Evolutionary conservation across 2,329 filamentous ascomycete species (phyloP), one percentile per base, ranked within the genome.

Genomic region (Cytospora piceae): DNA sequence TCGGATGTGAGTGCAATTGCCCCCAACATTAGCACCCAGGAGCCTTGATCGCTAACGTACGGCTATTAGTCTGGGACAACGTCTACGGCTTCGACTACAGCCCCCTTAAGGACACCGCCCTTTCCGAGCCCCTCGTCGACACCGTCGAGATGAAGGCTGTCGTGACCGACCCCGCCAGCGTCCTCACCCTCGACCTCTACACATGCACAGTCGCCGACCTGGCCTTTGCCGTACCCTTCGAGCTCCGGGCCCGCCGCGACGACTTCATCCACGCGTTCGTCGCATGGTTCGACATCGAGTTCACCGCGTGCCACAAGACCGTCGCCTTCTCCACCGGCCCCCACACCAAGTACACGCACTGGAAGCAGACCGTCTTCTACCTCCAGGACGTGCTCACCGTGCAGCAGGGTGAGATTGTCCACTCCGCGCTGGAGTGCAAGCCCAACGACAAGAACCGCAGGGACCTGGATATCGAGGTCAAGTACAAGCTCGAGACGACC

Each of bases 341-440:
- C 32, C 95, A 98, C 81, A 96, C 94, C 73, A 98, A 97, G 82
- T 98, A 98, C 82, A 99, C 95, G 22, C 95, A 99, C 85, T 99
- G 95, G 95, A 99, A 99, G 83, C 95, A 99, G 84, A 99, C 95
- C 15, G 95, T 99, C 69, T 98, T 99, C 82, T 99, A 99, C 82
- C 85, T 99, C 69, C 88, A 91, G 74, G 94, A 99, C 72, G 92
- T 97, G 39, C 82, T 99, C 70, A 98, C 94, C 22, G 93, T 97
- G 46, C 90, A 96, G 78, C 85, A 92, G 74, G 93, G 90, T 65
- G 95, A 99, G 83, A 84, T 87, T 73, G 84, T 99, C 67, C 80
- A 82, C 67, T 92, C 92, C 73, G 82, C 84, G 37, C 81, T 99
- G 51, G 84, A 87, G 69, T 96, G 94, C 81, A 90, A 89, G 79